Evolutionary conservation across 148 eudicot species (phyloP), one percentile per base, ranked within the genome.

Genomic region (Camellia japonica): DNA sequence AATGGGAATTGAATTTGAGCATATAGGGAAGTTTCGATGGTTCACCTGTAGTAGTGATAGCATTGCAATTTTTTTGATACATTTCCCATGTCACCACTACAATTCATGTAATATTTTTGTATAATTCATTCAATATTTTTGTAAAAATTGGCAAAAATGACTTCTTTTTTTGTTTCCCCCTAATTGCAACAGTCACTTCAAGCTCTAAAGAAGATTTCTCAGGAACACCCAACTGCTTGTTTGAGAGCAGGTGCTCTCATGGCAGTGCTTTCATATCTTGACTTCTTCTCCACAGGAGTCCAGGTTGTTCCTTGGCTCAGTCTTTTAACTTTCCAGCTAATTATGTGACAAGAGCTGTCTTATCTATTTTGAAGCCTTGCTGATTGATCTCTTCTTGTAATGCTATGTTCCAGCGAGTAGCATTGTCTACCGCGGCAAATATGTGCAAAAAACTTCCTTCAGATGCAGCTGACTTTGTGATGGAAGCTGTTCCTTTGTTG

Each of bases 361-460:
- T 43, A 18, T 70, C 9, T 14, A 7, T 77, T 54, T 73, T 47
- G 49, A 46, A 42, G 60, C 49, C 5, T 68, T 43, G 4, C 79
- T 44, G 38, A 74, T 13, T 68, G 66, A 30, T 51, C 16, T 75
- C 59, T 61, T 77, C 73, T 83, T 69, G 73, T 73, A 62, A 38
- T 72, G 14, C 41, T 18, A 30, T 62, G 15, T 78, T 80, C 67
- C 81, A 97, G 99, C 90, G 99, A 76, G 99, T 97, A 52, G 99
- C 99, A 76, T 84, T 97, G 80, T 85, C 98, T 67, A 97, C 98
- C 79, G 99, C 99, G 58, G 99, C 98, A 86, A 97, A 97, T 86
- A 97, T 97, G 93, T 97, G 99, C 84, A 97, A 94, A 87, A 97
- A 97, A 81, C 93, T 97, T 46, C 95, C 99, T 74, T 89, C 99